These are phyloP conservation scores for Pittosporum tobira DNA, from an alignment of 129 eudicot species.

Conservation along the genomic window DNA sequence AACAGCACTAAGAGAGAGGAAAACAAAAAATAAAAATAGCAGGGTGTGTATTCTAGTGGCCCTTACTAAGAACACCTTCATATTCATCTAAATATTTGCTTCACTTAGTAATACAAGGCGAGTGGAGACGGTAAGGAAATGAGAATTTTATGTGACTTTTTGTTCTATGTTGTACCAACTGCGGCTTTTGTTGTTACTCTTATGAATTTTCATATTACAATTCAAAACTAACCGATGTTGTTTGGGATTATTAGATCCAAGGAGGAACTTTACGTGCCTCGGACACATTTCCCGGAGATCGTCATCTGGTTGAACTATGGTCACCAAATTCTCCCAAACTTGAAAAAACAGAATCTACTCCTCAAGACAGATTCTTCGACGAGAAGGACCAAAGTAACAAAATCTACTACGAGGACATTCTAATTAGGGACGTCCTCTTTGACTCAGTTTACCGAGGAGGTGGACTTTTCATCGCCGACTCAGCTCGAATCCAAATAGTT, in stretches of 20 bases:
- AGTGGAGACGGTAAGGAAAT: too few species aligned
- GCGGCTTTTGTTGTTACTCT: too few species aligned
- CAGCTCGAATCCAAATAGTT: constrained; percentile 40
- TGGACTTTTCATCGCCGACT: constrained; percentile 46
- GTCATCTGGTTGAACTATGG: constrained; percentile 47
- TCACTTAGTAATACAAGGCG: too few species aligned
- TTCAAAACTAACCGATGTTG: neutral
- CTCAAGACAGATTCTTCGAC: constrained; percentile 6
- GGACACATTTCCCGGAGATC: constrained; percentile 38
- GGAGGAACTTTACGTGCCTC: constrained; percentile 54
- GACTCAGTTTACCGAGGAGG: constrained; percentile 50
- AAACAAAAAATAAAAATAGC: too few species aligned
- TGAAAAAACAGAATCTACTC: constrained; percentile 3
- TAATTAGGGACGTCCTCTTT: constrained; percentile 51
- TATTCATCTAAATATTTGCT: too few species aligned
- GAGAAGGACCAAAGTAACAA: constrained; percentile 18
- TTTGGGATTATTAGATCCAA: constrained; percentile 23
- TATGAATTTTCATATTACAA: too few species aligned
- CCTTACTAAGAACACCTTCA: too few species aligned
- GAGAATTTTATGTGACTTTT: too few species aligned
- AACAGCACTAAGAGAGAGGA: too few species aligned
- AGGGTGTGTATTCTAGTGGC: too few species aligned
- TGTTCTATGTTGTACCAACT: too few species aligned
- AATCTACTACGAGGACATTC: constrained; percentile 48
- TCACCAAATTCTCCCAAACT: constrained; percentile 26